A percentile compares a stretch with the other conserved stretches of the same genome.
phyloP scores from a whole-genome alignment of 2,329 filamentous ascomycete species.

The Neurospora sp. region DNA sequence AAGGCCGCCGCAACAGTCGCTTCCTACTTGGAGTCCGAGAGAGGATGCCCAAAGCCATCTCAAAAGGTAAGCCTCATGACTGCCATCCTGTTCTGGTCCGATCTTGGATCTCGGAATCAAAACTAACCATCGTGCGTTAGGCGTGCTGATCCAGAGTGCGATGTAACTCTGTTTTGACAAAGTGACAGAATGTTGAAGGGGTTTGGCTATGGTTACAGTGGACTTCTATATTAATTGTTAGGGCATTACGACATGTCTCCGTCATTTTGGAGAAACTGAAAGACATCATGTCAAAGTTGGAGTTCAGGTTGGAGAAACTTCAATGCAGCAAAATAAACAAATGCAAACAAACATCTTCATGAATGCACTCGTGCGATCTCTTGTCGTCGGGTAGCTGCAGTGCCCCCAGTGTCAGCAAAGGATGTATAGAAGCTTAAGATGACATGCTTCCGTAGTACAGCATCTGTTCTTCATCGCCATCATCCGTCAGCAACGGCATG shows the following conservation, averaged over 20 bases:
- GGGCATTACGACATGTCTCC: neutral
- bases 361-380: neutral
- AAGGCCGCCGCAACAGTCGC: slow-evolving; percentile 10
- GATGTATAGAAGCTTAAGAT: neutral
- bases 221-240: neutral
- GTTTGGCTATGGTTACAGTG: neutral
- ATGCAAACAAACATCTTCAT: neutral
- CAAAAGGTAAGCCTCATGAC: slow-evolving; percentile 7
- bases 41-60: slow-evolving; percentile 12
- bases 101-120: neutral
- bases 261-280: neutral
- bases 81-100: neutral
- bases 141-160: neutral
- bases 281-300: neutral
- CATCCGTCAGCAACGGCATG: neutral
- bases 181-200: neutral
- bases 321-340: neutral
- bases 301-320: neutral
- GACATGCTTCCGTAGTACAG: neutral
- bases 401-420: neutral
- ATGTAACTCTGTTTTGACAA: neutral
- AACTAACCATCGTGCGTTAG: neutral
- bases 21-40: slow-evolving; percentile 12
- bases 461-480: neutral
- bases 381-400: neutral